Base-by-base conservation (phyloP, 192 early-diverging fungal genomes). In the Ambispora gerdemannii region DNA sequence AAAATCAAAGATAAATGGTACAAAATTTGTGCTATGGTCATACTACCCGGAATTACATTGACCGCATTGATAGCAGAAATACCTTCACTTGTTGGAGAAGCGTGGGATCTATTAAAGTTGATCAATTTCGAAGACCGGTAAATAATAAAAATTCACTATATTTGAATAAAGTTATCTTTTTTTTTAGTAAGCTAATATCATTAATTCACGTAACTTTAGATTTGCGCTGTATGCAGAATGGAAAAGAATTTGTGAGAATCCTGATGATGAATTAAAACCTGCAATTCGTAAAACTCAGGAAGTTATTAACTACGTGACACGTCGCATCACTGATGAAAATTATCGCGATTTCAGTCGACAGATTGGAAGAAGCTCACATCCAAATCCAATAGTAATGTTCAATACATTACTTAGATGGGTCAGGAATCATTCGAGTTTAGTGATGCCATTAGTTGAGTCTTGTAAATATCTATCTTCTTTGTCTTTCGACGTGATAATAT, bases 341-440 rank as follows among this genome's bases (percentile, higher is more conserved):
- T 80, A 85, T n/a, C 89, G 90, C 55, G 80, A 86, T 32, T 85
- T 85, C 30, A 91, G 91, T 11, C 79, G 91, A 24, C 81, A 83
- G 70, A 83, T 93, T 55, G 90, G 84, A 19, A 91, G 92, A 73
- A 68, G 87, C 31, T 78, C 84, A 3, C 91, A 93, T 71, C 82
- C 85, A 3, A 93, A 93, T 63, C 93, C 93, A 0, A 73, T 80
- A 4, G 79, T 91, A 35, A 88, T 90, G 0, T 93, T 91, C 74
- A 72, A 78, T 0, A 80, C 86, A 55, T 84, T 91, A 33, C 77
- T 92, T 38, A 82, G 86, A 27, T 86, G 84, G 38, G 74, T 93
- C 2, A 84, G 91, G 72, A 68, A 70, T 17, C 92, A 92, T 76
- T 88, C 92, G 70, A 95, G 93, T 68, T 74, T 91, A 80, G 90